These are phyloP conservation scores for Aspergillus indologenus DNA, from an alignment of 495 filamentous ascomycete genomes.

Conservation along the genomic window DNA sequence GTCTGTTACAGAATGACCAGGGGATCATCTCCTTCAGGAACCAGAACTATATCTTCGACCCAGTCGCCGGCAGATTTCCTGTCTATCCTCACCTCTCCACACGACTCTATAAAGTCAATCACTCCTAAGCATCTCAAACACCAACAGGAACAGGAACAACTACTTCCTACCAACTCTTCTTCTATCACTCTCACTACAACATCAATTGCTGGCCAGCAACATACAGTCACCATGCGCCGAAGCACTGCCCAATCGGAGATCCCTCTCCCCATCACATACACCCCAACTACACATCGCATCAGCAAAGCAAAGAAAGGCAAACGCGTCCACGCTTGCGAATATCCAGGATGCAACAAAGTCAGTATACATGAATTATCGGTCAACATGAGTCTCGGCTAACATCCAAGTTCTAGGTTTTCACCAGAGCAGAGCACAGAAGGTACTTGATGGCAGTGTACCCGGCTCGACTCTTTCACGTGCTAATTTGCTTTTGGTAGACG, in stretches of 20 bases:
- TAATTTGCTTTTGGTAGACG: slow-evolving; percentile 50
- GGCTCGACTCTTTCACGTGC: not conserved
- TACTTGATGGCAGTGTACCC: slow-evolving; percentile 26
- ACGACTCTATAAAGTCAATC: slow-evolving; percentile 10
- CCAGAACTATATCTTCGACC: slow-evolving; percentile 24
- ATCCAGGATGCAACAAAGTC: slow-evolving; percentile 62
- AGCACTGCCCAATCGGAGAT: slow-evolving; percentile 25
- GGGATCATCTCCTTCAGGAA: slow-evolving; percentile 17
- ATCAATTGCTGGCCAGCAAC: not conserved
- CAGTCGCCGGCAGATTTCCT: slow-evolving; percentile 19
- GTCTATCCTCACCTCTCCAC: slow-evolving; percentile 19
- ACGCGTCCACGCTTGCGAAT: slow-evolving; percentile 71
- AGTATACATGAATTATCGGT: slow-evolving; percentile 17
- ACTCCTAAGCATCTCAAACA: slow-evolving; percentile 2
- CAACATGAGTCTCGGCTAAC: not conserved
- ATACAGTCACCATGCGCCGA: slow-evolving; percentile 26
- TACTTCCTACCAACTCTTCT: slow-evolving; percentile 1
- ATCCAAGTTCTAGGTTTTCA: slow-evolving; percentile 58
- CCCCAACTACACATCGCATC: slow-evolving; percentile 71
- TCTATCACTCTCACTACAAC: slow-evolving; percentile 5
- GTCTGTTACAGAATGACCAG: slow-evolving; percentile 7
- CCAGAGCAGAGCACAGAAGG: slow-evolving; percentile 82
- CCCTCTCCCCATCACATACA: slow-evolving; percentile 48
- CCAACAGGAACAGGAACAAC: slow-evolving; percentile 6
- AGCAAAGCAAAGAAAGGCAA: slow-evolving; percentile 83